Evolutionary conservation across 495 filamentous ascomycete species (phyloP).

Genomic region (Daldinia bambusicola): DNA sequence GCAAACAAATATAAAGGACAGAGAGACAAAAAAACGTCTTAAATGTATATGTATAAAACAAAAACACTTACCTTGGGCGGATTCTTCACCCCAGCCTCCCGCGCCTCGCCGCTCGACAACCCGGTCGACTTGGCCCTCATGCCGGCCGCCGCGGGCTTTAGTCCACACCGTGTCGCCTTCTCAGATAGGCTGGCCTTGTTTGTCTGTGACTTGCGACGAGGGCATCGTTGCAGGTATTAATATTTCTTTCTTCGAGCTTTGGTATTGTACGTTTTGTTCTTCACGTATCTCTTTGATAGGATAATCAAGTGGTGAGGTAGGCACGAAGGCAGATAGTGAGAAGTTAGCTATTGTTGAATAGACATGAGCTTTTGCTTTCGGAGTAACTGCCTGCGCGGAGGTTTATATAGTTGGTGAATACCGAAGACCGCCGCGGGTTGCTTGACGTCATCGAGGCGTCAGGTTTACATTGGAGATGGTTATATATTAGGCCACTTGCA

Average conservation of each 20-base stretch:
- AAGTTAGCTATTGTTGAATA: too few species aligned
- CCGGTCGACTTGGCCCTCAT: slow-evolving; percentile 53
- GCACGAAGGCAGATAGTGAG: too few species aligned
- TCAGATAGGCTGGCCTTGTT: slow-evolving; percentile 49
- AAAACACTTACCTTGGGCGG: slow-evolving; percentile 56
- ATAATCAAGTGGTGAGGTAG: too few species aligned
- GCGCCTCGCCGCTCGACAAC: slow-evolving; percentile 53
- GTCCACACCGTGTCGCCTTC: slow-evolving; percentile 53
- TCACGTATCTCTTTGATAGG: too few species aligned
- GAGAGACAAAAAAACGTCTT: too few species aligned
- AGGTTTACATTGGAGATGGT: background rate
- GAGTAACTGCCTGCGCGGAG: too few species aligned
- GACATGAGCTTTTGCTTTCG: too few species aligned
- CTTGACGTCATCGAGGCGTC: slow-evolving; percentile 18
- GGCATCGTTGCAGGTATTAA: slow-evolving; percentile 34
- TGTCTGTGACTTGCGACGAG: slow-evolving; percentile 45
- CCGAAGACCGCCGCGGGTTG: background rate
- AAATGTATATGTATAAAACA: too few species aligned
- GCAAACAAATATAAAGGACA: background rate
- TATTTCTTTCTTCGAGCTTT: background rate
- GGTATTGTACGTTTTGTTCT: background rate
- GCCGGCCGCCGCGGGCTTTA: slow-evolving; percentile 48
- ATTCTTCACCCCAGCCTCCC: slow-evolving; percentile 54
- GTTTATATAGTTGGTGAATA: background rate
- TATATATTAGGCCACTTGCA: background rate